Conservation (phyloP, 1,284 basidiomycete species). For the Ceratobasidium sp. region DNA sequence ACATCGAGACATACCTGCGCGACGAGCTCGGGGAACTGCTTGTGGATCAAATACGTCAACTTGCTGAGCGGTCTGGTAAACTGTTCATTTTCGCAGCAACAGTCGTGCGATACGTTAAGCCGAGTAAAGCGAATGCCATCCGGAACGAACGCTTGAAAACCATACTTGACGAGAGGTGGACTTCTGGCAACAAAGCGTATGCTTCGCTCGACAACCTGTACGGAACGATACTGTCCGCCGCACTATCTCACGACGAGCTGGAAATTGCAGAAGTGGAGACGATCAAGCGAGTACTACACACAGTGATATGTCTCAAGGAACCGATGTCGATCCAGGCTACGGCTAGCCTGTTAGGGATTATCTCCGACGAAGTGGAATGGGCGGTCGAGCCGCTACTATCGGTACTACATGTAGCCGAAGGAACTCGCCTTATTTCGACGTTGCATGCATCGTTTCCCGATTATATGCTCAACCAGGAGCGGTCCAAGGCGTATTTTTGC, state of each 20-base stretch:
- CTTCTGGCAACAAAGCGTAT: not conserved
- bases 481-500: not conserved
- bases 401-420: constrained; percentile 25
- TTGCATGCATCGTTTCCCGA: constrained; percentile 42
- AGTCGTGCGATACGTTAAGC: not conserved
- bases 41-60: constrained; percentile 20
- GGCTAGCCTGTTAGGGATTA: constrained; percentile 1
- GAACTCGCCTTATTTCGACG: not conserved
- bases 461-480: constrained; percentile 27
- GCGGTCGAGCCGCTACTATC: constrained; percentile 28
- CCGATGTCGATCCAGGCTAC: constrained; percentile 15
- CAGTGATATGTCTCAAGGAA: constrained; percentile 28
- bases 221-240: not conserved
- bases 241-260: not conserved
- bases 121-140: not conserved
- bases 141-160: constrained; percentile 5
- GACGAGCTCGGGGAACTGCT: not conserved
- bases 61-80: constrained; percentile 25
- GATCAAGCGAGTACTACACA: constrained; percentile 5
- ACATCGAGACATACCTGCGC: constrained; percentile 43
- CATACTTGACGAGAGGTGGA: constrained; percentile 3
- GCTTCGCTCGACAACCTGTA: constrained; percentile 3
- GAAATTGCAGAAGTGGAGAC: not conserved
- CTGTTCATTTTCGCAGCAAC: constrained; percentile 48
- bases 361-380: not conserved